Conservation (phyloP, 2,329 filamentous ascomycete species). For the Sporothrix luriei region DNA sequence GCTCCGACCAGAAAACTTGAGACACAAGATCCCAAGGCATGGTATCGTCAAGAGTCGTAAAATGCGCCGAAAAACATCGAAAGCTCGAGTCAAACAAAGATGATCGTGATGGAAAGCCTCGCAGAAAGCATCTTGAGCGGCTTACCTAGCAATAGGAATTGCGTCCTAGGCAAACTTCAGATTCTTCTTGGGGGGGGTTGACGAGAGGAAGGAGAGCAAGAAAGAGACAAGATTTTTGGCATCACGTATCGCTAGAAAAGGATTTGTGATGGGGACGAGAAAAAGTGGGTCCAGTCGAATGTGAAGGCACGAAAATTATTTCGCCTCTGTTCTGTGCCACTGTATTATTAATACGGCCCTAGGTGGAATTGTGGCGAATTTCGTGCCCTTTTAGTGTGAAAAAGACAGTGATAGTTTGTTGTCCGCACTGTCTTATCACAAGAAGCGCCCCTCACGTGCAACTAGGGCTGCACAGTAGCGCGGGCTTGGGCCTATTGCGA, state of each 20-base stretch:
- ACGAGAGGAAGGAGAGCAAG: constrained; percentile 25
- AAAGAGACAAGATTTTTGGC: constrained; percentile 17
- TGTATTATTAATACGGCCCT: constrained; percentile 14
- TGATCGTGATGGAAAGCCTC: constrained; percentile 30
- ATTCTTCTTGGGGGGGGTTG: constrained; percentile 34
- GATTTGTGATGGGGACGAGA: constrained; percentile 17
- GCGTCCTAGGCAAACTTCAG: constrained; percentile 40
- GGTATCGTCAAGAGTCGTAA: background rate
- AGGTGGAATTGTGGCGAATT: background rate
- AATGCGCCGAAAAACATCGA: constrained; percentile 41
- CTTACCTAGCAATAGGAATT: constrained; percentile 40
- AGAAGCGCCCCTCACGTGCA: constrained; percentile 30
- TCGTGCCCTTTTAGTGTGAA: background rate
- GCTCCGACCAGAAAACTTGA: background rate
- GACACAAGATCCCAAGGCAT: background rate
- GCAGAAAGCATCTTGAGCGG: constrained; percentile 34
- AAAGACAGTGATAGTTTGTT: background rate
- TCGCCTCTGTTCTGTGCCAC: constrained; percentile 13
- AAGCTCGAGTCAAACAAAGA: background rate
- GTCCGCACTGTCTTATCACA: background rate
- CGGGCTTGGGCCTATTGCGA: constrained; percentile 24
- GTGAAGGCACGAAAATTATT: constrained; percentile 18
- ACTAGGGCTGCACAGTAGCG: constrained; percentile 30
- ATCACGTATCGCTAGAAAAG: background rate
- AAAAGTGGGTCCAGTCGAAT: background rate